These are phyloP conservation scores for Daldinia vernicosa DNA, from an alignment of 495 filamentous ascomycete genomes.

Conservation along the genomic window DNA sequence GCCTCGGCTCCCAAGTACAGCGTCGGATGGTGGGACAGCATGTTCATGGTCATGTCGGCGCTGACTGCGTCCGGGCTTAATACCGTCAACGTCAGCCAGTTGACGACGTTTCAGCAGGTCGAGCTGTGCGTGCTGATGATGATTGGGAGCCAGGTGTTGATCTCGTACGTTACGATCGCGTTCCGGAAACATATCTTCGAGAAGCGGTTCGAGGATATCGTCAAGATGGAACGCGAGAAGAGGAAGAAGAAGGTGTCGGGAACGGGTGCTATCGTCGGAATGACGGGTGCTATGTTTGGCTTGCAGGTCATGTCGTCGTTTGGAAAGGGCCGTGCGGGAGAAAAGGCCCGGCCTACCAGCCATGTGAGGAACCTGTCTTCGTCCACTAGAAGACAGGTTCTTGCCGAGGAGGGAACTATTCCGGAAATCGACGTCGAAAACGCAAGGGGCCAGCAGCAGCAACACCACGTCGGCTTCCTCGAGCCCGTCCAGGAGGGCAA, in stretches of 20 bases:
- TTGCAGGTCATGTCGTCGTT: constrained; percentile 44
- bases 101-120: constrained; percentile 77
- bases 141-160: constrained; percentile 68
- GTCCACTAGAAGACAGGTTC: constrained; percentile 4
- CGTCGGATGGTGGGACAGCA: constrained; percentile 70
- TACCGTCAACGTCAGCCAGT: constrained; percentile 64
- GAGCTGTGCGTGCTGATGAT: constrained; percentile 72
- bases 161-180: constrained; percentile 62
- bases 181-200: constrained; percentile 72
- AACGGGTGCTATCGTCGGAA: constrained; percentile 37
- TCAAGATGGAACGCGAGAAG: constrained; percentile 52
- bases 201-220: constrained; percentile 63
- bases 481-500: constrained; percentile 40
- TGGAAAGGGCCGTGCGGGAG: constrained; percentile 27
- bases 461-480: constrained; percentile 42
- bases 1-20: constrained; percentile 62
- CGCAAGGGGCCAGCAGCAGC: constrained; percentile 18
- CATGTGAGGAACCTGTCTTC: constrained; percentile 11
- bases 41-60: constrained; percentile 76
- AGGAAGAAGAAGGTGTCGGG: constrained; percentile 39
- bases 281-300: constrained; percentile 45
- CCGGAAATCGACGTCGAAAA: constrained; percentile 15
- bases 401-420: constrained; percentile 20
- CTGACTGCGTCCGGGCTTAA: constrained; percentile 79
- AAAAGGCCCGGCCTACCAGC: constrained; percentile 21